Base-by-base conservation (phyloP, 2,329 filamentous ascomycete genomes). In the Aspergillus tamarii region DNA sequence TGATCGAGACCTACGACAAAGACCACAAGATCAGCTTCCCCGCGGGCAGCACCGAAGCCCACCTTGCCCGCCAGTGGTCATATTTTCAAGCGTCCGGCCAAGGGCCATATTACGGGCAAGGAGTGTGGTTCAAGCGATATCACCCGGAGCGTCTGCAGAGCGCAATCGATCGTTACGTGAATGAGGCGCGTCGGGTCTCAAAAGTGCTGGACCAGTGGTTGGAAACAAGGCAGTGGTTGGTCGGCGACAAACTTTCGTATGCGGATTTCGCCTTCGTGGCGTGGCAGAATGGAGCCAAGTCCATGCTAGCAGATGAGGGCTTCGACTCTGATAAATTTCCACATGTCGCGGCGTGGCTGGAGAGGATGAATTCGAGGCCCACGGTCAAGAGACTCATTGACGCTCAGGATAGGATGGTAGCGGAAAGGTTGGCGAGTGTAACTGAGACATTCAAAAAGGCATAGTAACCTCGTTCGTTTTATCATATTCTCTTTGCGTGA, bases 81-180 rank as follows among this genome's bases (percentile, higher is more conserved):
- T 77, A 76, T 66, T 84, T 78, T 70, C 81, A 84, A 69, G 69
- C 74, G 26, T 77, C 77, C 4, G 82, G 82, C 12, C 82, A 84
- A 61, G 83, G 81, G 0, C 82, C 82, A 1, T 84, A 84, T 67
- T 84, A 77, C 63, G 83, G 83, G 4, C 82, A 84, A 69, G 73
- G 73, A 4, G 71, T 73, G 16, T 85, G 81, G 82, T 84, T 82
- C 70, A 66, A 48, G 14, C 60, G 64, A 19, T 81, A 74, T 64
- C 80, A 84, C 68, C 69, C 72, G 0, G 82, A 84, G 63, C 79
- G 79, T 64, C 32, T 83, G 16, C 74, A 72, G 1, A 78, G 75
- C 16, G 82, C 80, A 3, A 70, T 80, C 21, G 76, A 83, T 19
- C 79, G 83, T 21, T 85, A 84, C 68, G 64, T 68, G 21, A 76